Percentiles rank a stretch among this genome's conserved stretches.
Conservation (phyloP, 2,329 filamentous ascomycete genomes). For the Raffaelea deltoideospora region DNA sequence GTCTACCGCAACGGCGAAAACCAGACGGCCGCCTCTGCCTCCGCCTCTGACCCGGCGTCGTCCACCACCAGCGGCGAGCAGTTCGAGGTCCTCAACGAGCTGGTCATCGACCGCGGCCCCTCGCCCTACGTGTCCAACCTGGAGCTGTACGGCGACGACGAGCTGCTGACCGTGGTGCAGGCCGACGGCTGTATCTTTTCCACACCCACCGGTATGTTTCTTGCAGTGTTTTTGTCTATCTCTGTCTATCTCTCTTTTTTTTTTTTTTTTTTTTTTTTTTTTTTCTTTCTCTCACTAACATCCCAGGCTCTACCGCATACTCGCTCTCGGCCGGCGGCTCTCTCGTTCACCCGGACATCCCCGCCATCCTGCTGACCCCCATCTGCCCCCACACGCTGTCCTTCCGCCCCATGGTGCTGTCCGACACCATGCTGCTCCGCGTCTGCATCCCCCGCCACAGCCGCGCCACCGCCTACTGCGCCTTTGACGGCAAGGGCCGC, state of each 20-base stretch:
- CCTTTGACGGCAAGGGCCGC: conserved; percentile 93
- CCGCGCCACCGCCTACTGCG: conserved; percentile 87
- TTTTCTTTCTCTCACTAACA: conserved; percentile 2
- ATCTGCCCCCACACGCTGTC: conserved; percentile 96
- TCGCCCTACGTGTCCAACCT: conserved; percentile 95
- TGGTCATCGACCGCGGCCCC: conserved; percentile 94
- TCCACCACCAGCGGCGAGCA: conserved; percentile 78
- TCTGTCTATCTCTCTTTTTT: neutral
- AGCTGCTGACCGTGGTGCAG: conserved; percentile 87
- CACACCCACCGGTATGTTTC: conserved; percentile 59
- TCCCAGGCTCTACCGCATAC: conserved; percentile 70
- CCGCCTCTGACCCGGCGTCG: conserved; percentile 15
- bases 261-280: neutral
- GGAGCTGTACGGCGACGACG: conserved; percentile 89
- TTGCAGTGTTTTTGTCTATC: neutral
- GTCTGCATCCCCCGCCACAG: conserved; percentile 74
- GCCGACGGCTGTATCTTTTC: conserved; percentile 97
- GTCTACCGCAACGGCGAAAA: conserved; percentile 62
- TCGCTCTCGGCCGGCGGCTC: conserved; percentile 91
- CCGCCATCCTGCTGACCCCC: conserved; percentile 87
- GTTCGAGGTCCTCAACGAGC: conserved; percentile 95
- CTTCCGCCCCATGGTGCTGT: conserved; percentile 95
- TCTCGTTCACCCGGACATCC: conserved; percentile 91
- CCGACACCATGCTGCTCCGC: conserved; percentile 82
- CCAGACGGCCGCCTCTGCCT: conserved; percentile 24